These are phyloP conservation scores for Isatis lusitanica DNA, from an alignment of 441 rosid genomes.

Conservation along the genomic window DNA sequence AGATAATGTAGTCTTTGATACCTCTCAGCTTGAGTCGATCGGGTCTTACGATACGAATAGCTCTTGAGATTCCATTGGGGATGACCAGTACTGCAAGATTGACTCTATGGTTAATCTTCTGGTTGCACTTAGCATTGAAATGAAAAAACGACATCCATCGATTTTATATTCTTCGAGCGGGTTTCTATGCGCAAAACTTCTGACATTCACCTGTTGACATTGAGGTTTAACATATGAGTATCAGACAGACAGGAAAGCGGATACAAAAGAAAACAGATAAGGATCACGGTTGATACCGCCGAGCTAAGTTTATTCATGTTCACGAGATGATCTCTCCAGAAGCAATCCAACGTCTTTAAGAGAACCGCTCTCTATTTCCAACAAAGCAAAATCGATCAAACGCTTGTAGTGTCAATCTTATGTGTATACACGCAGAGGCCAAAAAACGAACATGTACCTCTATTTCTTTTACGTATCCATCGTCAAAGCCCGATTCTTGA, in stretches of 20 bases:
- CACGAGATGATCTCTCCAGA: constrained; percentile 94
- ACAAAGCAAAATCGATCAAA: constrained; percentile 14
- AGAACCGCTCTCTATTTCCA: constrained; percentile 80
- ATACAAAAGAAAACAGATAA: not conserved
- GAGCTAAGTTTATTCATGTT: constrained; percentile 95
- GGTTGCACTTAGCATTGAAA: constrained; percentile 92
- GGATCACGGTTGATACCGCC: constrained; percentile 54
- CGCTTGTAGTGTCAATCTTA: not conserved
- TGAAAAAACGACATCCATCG: constrained; percentile 93
- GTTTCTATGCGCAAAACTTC: constrained; percentile 95
- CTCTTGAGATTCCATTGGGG: constrained; percentile 74
- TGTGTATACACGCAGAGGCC: not conserved
- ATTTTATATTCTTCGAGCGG: constrained; percentile 99
- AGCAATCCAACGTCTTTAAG: constrained; percentile 81
- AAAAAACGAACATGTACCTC: constrained; percentile 47
- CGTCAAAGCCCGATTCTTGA: constrained; percentile 79
- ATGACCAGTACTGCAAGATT: constrained; percentile 84
- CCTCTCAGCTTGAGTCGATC: not conserved
- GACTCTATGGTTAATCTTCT: constrained; percentile 82
- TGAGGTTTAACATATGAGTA: constrained; percentile 24
- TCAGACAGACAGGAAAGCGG: constrained; percentile 6
- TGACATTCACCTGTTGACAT: constrained; percentile 72
- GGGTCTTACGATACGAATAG: constrained; percentile 40
- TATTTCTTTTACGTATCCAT: constrained; percentile 77
- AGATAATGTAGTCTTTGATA: not conserved